Base-by-base conservation (phyloP, 768 basidiomycete species). In the Butyriboletus loyo region DNA sequence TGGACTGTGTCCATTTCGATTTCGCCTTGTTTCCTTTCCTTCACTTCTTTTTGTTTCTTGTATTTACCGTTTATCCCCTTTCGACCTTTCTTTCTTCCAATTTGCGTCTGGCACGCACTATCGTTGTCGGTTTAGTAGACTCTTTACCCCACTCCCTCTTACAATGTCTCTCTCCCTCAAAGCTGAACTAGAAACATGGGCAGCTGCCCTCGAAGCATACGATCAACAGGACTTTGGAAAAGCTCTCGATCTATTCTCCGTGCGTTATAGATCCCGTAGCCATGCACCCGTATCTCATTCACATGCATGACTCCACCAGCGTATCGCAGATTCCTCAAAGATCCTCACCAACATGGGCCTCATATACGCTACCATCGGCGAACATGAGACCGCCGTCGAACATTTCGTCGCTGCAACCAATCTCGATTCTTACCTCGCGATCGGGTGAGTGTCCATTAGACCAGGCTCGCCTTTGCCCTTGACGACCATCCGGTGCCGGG, bases 281-380 rank as follows among this genome's bases (percentile, higher is more conserved):
- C 15, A 30, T n/a, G n/a, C 10, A n/a, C 21, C 13, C 24, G 5
- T 40, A 22, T 28, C 21, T 37, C 15, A 28, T 21, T 37, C 36
- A 19, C n/a, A 36, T 49, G 15, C 38, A 7, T n/a, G 7, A 28
- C 21, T 17, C 24, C 21, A n/a, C 22, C 60, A 89, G 83, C 72
- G 73, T 37, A 96, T 97, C 60, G 87, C 85, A 3, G 89, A 93
- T 66, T 86, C 85, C 21, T 91, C 90, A 54, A 93, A 93, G 75
- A 91, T 97, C 62, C 80, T 89, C 53, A 89, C 89, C 41, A 97
- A 97, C 67, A 90, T 97, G 75, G 95, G 90, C 14, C 77, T 98
- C 53, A 94, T 98, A 65, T 88, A 90, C 59, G 94, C 95, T 40
- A 96, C 92, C 34, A 77, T 93, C 14, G 90, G 93, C 56, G 86